phyloP scores from a whole-genome alignment of 202 grass and related monocot species.

The Elaeis oleifera region DNA sequence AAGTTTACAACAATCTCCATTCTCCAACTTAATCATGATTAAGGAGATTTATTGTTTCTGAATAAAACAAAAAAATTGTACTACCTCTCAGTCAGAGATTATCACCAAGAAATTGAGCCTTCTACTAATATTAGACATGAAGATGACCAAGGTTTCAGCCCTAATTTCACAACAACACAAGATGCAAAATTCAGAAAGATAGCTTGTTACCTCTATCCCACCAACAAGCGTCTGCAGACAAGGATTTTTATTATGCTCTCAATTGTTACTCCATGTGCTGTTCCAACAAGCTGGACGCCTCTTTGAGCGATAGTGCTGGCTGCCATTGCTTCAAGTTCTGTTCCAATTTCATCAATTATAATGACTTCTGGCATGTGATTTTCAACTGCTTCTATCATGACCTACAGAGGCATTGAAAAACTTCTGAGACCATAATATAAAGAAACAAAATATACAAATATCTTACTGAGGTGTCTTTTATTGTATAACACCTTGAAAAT shows the following conservation, averaged over 20 bases:
- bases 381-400: constrained; percentile 99
- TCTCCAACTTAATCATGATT: too few relatives aligned
- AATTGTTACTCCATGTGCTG: constrained; percentile 93
- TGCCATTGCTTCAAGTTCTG: constrained; percentile 89
- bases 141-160: too few relatives aligned
- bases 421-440: background rate
- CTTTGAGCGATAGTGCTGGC: constrained; percentile 98
- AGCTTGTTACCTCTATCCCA: constrained; percentile 73
- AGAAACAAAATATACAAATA: background rate
- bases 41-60: too few relatives aligned
- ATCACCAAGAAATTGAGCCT: too few relatives aligned
- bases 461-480: constrained; percentile 1
- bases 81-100: too few relatives aligned
- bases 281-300: constrained; percentile 94
- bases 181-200: constrained; percentile 5
- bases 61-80: too few relatives aligned
- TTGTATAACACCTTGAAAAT: constrained; percentile 1
- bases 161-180: background rate
- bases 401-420: constrained; percentile 24
- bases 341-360: constrained; percentile 97
- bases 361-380: constrained; percentile 99
- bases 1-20: too few relatives aligned
- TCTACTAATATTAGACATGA: too few relatives aligned
- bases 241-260: constrained; percentile 97
- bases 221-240: constrained; percentile 93